A percentile compares a stretch with the other conserved stretches of the same genome.
These are phyloP conservation scores for Pleurotus salmoneostramineus DNA, from an alignment of 768 basidiomycete species.

Conservation along the genomic window DNA sequence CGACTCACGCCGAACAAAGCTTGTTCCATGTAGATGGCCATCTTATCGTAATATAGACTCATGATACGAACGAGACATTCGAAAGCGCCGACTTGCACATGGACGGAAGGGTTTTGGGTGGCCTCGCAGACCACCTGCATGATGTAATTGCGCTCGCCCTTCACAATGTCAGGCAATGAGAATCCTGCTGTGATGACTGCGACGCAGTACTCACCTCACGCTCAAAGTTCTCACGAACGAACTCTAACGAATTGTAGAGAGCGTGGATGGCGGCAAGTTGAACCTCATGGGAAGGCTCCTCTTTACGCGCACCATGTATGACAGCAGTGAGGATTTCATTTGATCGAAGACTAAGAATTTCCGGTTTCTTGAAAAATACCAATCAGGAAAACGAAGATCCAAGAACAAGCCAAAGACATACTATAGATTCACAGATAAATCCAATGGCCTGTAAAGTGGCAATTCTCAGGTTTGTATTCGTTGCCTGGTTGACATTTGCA, in stretches of 20 bases:
- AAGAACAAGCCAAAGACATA: constrained; percentile 34
- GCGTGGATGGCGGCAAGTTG: constrained; percentile 93
- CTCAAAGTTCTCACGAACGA: constrained; percentile 97
- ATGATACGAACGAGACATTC: constrained; percentile 96
- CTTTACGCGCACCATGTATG: constrained; percentile 95
- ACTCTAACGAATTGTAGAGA: constrained; percentile 92
- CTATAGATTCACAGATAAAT: constrained; percentile 95
- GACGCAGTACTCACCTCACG: constrained; percentile 71
- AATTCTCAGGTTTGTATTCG: constrained; percentile 73
- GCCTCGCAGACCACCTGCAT: constrained; percentile 99
- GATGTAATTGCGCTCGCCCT: constrained; percentile 99
- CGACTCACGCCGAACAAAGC: constrained; percentile 87
- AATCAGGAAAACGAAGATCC: constrained; percentile 9
- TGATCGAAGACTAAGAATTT: constrained; percentile 81
- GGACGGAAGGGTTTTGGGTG: constrained; percentile 75
- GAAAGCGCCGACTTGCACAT: constrained; percentile 94
- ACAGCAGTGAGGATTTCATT: constrained; percentile 99
- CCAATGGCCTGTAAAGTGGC: constrained; percentile 94
- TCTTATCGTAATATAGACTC: constrained; percentile 98
- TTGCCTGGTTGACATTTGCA: constrained; percentile 73
- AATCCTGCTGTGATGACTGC: neutral
- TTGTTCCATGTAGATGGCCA: constrained; percentile 99
- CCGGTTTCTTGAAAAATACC: constrained; percentile 69
- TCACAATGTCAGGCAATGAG: constrained; percentile 12
- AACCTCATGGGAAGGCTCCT: constrained; percentile 87